Evolutionary conservation across 345 rosid genomes (phyloP).

Genomic region (Sonneratia caseolaris): DNA sequence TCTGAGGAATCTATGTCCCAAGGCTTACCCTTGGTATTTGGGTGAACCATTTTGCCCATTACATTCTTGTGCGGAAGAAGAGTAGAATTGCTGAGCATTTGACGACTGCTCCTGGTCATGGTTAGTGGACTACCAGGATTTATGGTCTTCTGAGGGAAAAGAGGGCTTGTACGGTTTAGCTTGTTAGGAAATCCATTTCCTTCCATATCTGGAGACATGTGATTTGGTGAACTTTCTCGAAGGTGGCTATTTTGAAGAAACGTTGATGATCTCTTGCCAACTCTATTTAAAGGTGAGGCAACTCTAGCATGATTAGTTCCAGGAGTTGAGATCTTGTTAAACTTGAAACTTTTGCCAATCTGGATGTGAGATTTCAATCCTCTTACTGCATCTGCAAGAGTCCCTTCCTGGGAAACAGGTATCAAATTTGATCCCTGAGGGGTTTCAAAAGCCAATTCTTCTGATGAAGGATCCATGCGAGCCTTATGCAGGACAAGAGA

Average conservation of each 20-base stretch:
- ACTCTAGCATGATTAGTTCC: conserved; percentile 10
- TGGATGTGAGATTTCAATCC: conserved; percentile 25
- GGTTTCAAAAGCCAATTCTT: conserved; percentile 31
- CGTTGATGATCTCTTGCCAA: conserved; percentile 16
- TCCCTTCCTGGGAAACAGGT: conserved; percentile 33
- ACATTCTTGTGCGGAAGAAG: conserved; percentile 18
- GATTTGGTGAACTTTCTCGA: conserved; percentile 22
- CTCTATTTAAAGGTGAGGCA: conserved; percentile 34
- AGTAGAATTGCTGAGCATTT: conserved; percentile 28
- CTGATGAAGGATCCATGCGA: conserved; percentile 11
- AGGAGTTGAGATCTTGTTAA: conserved; percentile 33
- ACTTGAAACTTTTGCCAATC: conserved; percentile 29
- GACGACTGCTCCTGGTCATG: conserved; percentile 23
- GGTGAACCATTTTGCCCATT: conserved; percentile 37
- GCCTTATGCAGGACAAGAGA: conserved; percentile 24
- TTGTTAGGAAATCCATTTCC: conserved; percentile 40
- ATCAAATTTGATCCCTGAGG: conserved; percentile 25
- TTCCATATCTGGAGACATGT: conserved; percentile 30
- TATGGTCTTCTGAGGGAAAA: conserved; percentile 20
- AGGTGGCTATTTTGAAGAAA: conserved; percentile 24
- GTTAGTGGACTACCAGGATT: conserved; percentile 27
- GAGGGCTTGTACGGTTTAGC: conserved; percentile 24
- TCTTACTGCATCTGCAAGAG: conserved; percentile 32
- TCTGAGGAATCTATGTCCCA: conserved; percentile 28
- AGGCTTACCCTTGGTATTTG: conserved; percentile 17